A percentile compares a stretch with the other conserved stretches of the same genome.
These are phyloP conservation scores for Phialocephala subalpina DNA, from an alignment of 2,329 filamentous ascomycete species.

Conservation along the genomic window DNA sequence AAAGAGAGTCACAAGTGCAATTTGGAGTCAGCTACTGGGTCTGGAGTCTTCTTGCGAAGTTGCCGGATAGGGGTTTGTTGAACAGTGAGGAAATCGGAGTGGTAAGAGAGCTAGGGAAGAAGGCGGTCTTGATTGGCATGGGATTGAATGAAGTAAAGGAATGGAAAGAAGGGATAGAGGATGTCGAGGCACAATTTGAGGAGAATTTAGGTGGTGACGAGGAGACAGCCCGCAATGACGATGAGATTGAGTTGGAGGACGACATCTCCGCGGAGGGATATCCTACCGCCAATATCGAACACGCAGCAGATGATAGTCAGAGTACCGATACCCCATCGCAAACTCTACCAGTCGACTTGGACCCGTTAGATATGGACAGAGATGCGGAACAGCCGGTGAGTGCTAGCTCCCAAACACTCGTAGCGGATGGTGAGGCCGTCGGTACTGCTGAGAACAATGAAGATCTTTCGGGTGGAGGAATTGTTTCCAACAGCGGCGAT, in stretches of 20 bases:
- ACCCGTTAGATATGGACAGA: slow-evolving; percentile 18
- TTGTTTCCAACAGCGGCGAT: not conserved
- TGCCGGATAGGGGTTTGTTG: slow-evolving; percentile 78
- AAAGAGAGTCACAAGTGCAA: slow-evolving; percentile 65
- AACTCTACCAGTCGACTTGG: not conserved
- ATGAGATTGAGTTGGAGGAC: slow-evolving; percentile 40
- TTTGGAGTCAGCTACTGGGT: slow-evolving; percentile 81
- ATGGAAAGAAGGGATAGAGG: slow-evolving; percentile 50
- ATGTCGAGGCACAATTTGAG: slow-evolving; percentile 56
- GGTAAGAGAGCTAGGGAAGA: slow-evolving; percentile 81
- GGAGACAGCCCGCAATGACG: slow-evolving; percentile 21
- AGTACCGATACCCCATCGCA: not conserved
- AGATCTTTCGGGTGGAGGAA: not conserved
- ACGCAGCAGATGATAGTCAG: slow-evolving; percentile 18
- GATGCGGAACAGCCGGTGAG: slow-evolving; percentile 8
- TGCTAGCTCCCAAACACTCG: slow-evolving; percentile 8
- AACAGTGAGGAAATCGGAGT: slow-evolving; percentile 78
- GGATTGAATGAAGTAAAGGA: slow-evolving; percentile 44
- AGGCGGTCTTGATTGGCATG: slow-evolving; percentile 65
- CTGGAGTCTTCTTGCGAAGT: slow-evolving; percentile 81
- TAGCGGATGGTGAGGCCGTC: not conserved
- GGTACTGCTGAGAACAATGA: slow-evolving; percentile 2
- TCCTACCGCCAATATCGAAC: slow-evolving; percentile 28
- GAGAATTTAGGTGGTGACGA: slow-evolving; percentile 45
- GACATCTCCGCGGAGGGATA: slow-evolving; percentile 34